Conservation (phyloP, 805 yeast genomes). For the Candida fluviatilis region DNA sequence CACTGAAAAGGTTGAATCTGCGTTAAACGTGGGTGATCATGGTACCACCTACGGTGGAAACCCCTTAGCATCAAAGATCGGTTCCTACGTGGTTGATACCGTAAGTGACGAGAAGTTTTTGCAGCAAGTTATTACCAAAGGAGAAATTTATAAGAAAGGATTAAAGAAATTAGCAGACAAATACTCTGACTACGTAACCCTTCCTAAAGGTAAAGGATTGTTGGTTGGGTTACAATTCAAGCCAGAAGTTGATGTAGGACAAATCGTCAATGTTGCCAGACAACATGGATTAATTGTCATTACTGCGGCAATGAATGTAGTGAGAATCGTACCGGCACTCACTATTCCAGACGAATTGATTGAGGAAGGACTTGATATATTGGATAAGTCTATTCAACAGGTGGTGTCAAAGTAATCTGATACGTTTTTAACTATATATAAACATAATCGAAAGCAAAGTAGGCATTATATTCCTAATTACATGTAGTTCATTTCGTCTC, state of each 20-base stretch:
- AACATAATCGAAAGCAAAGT: too few relatives aligned
- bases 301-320: slow-evolving; percentile 88
- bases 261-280: slow-evolving; percentile 65
- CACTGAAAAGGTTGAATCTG: slow-evolving; percentile 69
- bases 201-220: slow-evolving; percentile 85
- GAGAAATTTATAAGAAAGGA: slow-evolving; percentile 51
- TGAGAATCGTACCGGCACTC: slow-evolving; percentile 90
- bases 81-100: slow-evolving; percentile 66
- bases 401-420: slow-evolving; percentile 4
- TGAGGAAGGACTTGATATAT: slow-evolving; percentile 65
- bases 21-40: slow-evolving; percentile 86
- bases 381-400: slow-evolving; percentile 50
- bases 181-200: slow-evolving; percentile 58
- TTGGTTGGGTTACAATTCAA: slow-evolving; percentile 77
- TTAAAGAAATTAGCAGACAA: slow-evolving; percentile 48
- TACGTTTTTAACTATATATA: background rate
- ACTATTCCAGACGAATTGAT: slow-evolving; percentile 71
- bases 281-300: slow-evolving; percentile 79
- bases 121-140: slow-evolving; percentile 53
- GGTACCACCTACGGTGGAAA: slow-evolving; percentile 99
- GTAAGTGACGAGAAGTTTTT: slow-evolving; percentile 62
- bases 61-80: slow-evolving; percentile 85
- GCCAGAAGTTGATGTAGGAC: slow-evolving; percentile 50
- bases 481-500: too few relatives aligned
- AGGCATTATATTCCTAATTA: too few relatives aligned